Conservation (phyloP, 1,284 basidiomycete species). For the Papiliotrema nemorosa region DNA sequence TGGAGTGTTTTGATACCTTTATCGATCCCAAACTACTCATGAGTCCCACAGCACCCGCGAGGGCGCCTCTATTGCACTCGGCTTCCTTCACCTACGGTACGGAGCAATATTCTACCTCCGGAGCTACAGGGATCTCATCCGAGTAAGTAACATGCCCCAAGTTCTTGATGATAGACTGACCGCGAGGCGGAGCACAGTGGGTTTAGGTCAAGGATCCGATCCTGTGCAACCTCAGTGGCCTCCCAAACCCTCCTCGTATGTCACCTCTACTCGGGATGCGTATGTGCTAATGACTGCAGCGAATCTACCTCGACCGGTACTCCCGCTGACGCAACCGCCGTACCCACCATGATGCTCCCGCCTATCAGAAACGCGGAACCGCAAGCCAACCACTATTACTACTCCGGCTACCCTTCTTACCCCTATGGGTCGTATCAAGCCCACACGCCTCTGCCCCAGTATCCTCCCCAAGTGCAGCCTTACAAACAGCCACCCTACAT, state of each 20-base stretch:
- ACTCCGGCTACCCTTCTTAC: background rate
- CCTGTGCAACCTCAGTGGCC: background rate
- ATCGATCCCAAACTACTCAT: background rate
- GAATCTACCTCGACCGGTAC: background rate
- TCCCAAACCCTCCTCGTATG: background rate
- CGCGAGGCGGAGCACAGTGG: background rate
- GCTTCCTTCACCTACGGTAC: background rate
- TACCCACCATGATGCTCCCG: background rate
- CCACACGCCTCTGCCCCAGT: background rate
- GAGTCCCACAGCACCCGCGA: background rate
- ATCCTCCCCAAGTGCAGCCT: background rate
- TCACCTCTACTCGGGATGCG: background rate
- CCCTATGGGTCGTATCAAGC: background rate
- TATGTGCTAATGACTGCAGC: background rate
- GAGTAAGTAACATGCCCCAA: background rate
- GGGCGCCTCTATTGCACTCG: background rate
- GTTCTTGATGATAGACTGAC: background rate
- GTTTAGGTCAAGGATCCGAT: background rate
- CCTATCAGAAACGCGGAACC: background rate
- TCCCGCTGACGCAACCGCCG: background rate
- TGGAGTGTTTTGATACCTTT: background rate
- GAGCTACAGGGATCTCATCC: background rate
- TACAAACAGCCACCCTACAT: background rate
- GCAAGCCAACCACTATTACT: background rate
- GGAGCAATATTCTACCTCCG: background rate